phyloP scores from a whole-genome alignment of 371 early-diverging fungal genomes.

The Cokeromyces recurvatus region DNA sequence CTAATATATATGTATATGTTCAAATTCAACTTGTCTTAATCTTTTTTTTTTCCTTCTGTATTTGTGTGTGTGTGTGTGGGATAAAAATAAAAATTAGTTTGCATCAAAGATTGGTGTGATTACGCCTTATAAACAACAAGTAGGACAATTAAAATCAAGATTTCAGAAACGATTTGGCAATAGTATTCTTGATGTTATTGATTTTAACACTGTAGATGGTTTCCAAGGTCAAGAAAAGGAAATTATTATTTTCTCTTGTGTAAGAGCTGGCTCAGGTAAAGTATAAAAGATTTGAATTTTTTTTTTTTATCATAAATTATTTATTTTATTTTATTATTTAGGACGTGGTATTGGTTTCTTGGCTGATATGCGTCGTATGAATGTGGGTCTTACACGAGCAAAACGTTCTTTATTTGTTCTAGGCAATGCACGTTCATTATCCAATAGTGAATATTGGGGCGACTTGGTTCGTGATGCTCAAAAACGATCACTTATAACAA shows the following conservation, averaged over 20 bases:
- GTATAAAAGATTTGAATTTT: too few species aligned
- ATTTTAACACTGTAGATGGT: slow-evolving; percentile 97
- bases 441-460: slow-evolving; percentile 65
- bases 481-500: slow-evolving; percentile 36
- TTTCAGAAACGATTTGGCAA: slow-evolving; percentile 65
- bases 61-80: too few species aligned
- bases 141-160: slow-evolving; percentile 59
- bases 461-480: slow-evolving; percentile 57
- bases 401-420: slow-evolving; percentile 85
- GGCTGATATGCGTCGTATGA: slow-evolving; percentile 85
- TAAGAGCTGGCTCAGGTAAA: slow-evolving; percentile 71
- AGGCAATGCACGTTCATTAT: slow-evolving; percentile 69
- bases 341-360: slow-evolving; percentile 87
- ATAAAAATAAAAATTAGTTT: too few species aligned
- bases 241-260: slow-evolving; percentile 93
- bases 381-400: slow-evolving; percentile 95
- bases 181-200: slow-evolving; percentile 65
- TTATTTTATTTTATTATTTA: slow-evolving; percentile 1
- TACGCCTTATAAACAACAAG: slow-evolving; percentile 91
- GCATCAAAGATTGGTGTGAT: slow-evolving; percentile 80
- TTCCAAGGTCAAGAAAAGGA: slow-evolving; percentile 99
- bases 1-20: slow-evolving; percentile 3
- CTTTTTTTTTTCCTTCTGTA: too few species aligned
- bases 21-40: not conserved
- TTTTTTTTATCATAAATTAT: too few species aligned